Evolutionary conservation across 2,329 filamentous ascomycete species (phyloP), one percentile per base, ranked within the genome.

Genomic region (Fusarium agapanthi): DNA sequence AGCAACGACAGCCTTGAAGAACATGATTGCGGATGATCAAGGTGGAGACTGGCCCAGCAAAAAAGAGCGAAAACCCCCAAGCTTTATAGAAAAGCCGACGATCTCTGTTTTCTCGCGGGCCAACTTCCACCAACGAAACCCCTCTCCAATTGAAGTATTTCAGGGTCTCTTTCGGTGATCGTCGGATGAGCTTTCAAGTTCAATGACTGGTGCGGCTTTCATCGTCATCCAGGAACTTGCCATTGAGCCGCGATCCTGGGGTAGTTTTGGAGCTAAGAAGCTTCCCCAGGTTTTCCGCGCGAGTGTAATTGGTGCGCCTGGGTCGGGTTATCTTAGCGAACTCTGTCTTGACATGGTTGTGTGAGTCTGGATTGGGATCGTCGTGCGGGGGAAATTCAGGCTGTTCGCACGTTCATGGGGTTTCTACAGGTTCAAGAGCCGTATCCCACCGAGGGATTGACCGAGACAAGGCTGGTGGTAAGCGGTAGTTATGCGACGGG

Each of bases 331-430:
- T 71, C 56, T 48, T 67, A 60, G 55, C 45, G 48, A 67, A n/a
- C 32, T 54, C 45, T 47, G 45, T 28, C 16, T 54, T 32, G 40
- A 58, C 40, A 53, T 63, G 47, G 66, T 41, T 73, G 60, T 54
- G 58, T 51, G 38, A 50, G 67, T 67, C 34, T 66, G 45, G 66
- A 65, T 68, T 73, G 58, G 28, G 71, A 73, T 73, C 71, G 56
- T 68, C 71, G 67, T 68, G 71, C 71, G 71, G 71, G 71, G 71
- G 71, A 65, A 74, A 40, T 61, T 61, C 59, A 59, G 53, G 24
- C 48, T 71, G 45, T 61, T 67, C 47, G 30, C 34, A 37, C 13
- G 24, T 30, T 38, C 14, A 44, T 58, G 41, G 22, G 9, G 24
- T 22, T 30, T 62, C 51, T 62, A 28, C 53, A 59, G 59, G 41